These are phyloP conservation scores for Orychophragmus violaceus DNA, from an alignment of 345 rosid genomes.

Conservation along the genomic window DNA sequence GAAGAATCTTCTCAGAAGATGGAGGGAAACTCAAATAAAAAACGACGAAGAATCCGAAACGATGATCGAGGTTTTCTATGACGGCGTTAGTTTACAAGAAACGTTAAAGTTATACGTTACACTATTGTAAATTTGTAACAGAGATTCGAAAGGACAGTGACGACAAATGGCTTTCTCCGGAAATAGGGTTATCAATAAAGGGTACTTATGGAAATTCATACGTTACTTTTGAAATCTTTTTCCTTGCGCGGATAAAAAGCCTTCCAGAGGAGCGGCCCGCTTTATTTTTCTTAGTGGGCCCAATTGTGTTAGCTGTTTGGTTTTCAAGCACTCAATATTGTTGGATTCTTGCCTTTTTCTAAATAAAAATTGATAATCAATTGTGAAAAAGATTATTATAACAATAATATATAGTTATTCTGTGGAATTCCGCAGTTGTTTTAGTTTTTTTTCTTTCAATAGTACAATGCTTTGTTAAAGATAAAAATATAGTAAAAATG, in stretches of 20 bases:
- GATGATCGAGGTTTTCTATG: not conserved
- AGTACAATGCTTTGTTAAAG: not conserved
- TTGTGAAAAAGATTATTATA: not conserved
- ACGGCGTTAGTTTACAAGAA: constrained; percentile 20
- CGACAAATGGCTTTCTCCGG: constrained; percentile 3
- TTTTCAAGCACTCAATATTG: not conserved
- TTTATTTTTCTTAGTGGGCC: constrained; percentile 2
- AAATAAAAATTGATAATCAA: not conserved
- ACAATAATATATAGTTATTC: not conserved
- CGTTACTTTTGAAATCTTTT: not conserved
- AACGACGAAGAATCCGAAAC: constrained; percentile 2
- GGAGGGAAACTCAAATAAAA: not conserved
- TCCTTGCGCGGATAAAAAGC: not conserved
- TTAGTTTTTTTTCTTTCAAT: not conserved
- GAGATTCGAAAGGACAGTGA: not conserved
- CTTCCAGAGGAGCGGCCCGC: constrained; percentile 1
- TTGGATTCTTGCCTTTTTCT: not conserved
- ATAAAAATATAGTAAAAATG: not conserved
- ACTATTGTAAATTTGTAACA: not conserved
- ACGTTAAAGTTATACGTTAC: not conserved
- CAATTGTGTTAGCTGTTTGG: not conserved
- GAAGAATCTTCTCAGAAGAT: not conserved
- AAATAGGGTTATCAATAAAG: not conserved
- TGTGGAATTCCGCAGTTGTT: not conserved
- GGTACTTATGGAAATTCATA: not conserved